A percentile compares a stretch with the other conserved stretches of the same genome.
Evolutionary conservation across 768 basidiomycete species (phyloP).

Genomic region (Trametes punicea): DNA sequence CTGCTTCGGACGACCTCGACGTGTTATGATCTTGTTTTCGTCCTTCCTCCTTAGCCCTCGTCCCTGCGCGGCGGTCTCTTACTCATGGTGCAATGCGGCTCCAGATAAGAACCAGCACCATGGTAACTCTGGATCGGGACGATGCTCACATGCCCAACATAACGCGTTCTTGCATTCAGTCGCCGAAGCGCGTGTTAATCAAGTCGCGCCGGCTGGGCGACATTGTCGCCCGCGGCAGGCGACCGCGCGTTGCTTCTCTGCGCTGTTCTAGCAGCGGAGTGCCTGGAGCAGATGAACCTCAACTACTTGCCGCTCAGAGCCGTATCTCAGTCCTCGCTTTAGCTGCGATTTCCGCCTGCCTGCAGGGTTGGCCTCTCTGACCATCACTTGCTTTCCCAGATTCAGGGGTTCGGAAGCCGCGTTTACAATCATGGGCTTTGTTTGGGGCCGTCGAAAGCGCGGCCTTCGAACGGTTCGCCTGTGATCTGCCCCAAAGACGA

Average conservation of each 20-base stretch:
- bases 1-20: slow-evolving; percentile 7
- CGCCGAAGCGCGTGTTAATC: not conserved
- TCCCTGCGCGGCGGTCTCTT: not conserved
- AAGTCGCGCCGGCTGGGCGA: slow-evolving; percentile 3
- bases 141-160: slow-evolving; percentile 11
- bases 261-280: not conserved
- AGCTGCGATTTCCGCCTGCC: not conserved
- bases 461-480: not conserved
- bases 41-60: not conserved
- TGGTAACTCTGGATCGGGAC: slow-evolving; percentile 4
- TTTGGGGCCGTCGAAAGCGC: not conserved
- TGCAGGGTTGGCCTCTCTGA: not conserved
- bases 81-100: slow-evolving; percentile 4
- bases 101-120: slow-evolving; percentile 12
- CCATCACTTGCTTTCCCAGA: too few relatives aligned
- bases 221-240: slow-evolving; percentile 1
- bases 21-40: not conserved
- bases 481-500: not conserved
- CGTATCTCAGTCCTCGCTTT: not conserved
- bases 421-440: not conserved
- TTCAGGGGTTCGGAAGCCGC: not conserved
- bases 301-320: not conserved
- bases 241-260: not conserved
- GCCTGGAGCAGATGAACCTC: not conserved
- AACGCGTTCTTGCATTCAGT: slow-evolving; percentile 16